A percentile compares a stretch with the other conserved stretches of the same genome.
Evolutionary conservation across 306 rosid genomes (phyloP).

Genomic region (Neltuma alba): DNA sequence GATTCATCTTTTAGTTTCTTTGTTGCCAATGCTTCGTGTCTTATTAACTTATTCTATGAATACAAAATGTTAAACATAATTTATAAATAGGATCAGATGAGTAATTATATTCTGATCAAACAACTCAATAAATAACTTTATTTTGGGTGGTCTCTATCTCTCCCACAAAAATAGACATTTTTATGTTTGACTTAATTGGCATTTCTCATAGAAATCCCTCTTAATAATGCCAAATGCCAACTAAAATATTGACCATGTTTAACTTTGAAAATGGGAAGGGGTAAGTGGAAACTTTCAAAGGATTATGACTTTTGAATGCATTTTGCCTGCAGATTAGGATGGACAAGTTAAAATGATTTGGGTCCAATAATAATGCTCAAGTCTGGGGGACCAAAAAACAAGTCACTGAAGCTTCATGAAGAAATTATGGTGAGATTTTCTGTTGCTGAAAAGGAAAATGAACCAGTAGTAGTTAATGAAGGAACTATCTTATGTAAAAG

Average conservation of each 20-base stretch:
- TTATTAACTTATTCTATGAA: too few species aligned
- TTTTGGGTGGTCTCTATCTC: neutral
- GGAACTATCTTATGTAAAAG: neutral
- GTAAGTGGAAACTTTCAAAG: neutral
- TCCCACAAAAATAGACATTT: neutral
- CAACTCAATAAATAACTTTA: neutral
- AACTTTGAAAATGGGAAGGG: constrained; percentile 1
- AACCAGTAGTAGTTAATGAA: neutral
- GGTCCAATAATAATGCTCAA: neutral
- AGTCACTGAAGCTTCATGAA: neutral
- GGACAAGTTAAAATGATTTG: neutral
- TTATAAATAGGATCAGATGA: too few species aligned
- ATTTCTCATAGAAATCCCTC: neutral
- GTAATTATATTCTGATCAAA: neutral
- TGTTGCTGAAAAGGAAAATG: neutral
- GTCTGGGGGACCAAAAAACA: neutral
- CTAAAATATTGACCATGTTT: constrained; percentile 28
- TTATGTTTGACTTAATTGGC: neutral
- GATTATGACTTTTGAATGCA: constrained; percentile 34
- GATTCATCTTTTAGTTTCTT: neutral
- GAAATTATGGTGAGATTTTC: neutral
- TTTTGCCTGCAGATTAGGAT: neutral
- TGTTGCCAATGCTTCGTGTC: neutral
- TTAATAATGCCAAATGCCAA: neutral
- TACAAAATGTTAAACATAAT: too few species aligned